These are phyloP conservation scores for Blastobotrys indianensis DNA, from an alignment of 1,139 yeast genomes.

Conservation along the genomic window DNA sequence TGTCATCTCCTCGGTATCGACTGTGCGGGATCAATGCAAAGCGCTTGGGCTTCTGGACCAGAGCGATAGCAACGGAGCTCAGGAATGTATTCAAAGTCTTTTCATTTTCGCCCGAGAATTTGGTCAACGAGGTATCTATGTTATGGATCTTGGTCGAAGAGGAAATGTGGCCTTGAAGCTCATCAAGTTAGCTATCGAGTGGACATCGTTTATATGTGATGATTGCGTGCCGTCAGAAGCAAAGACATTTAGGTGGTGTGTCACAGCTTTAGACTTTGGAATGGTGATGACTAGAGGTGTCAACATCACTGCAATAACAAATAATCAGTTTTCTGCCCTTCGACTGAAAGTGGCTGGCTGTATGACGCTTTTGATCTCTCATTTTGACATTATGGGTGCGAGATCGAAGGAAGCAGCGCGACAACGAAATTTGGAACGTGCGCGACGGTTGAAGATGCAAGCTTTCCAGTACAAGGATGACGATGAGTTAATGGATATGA, in stretches of 20 bases:
- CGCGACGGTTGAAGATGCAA: constrained; percentile 40
- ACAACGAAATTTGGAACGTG: constrained; percentile 44
- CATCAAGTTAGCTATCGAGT: constrained; percentile 72
- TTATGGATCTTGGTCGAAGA: constrained; percentile 59
- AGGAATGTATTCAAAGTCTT: constrained; percentile 69
- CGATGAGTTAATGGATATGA: constrained; percentile 49
- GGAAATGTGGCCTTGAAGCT: constrained; percentile 67
- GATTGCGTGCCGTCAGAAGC: constrained; percentile 91
- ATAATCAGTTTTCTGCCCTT: constrained; percentile 66
- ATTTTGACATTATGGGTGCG: constrained; percentile 98
- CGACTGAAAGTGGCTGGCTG: constrained; percentile 89
- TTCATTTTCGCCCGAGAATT: constrained; percentile 80
- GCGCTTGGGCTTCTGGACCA: constrained; percentile 16
- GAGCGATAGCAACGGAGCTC: constrained; percentile 37
- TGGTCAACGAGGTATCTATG: constrained; percentile 65
- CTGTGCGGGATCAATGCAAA: constrained; percentile 44
- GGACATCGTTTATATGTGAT: constrained; percentile 91
- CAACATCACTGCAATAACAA: constrained; percentile 73
- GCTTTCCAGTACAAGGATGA: constrained; percentile 45
- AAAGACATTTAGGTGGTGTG: constrained; percentile 93
- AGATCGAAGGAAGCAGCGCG: constrained; percentile 80
- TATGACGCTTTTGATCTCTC: constrained; percentile 88
- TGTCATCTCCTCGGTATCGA: constrained; percentile 58
- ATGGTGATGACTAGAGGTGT: constrained; percentile 93
- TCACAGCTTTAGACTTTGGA: constrained; percentile 88